Evolutionary conservation across 1,139 yeast species (phyloP).

Genomic region (Geotrichum phurueaensis): DNA sequence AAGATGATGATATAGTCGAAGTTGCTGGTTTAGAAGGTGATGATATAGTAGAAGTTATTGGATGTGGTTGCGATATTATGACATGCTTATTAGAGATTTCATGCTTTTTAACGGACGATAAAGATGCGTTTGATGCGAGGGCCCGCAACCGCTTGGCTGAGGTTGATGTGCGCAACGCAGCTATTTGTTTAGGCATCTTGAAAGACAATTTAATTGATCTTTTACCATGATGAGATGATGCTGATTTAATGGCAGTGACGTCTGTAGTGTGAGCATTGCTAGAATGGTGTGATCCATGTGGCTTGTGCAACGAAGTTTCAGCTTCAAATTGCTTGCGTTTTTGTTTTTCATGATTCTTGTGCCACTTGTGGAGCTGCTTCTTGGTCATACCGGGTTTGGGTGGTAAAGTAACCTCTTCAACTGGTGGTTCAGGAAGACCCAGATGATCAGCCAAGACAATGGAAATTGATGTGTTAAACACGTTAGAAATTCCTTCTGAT

Average conservation of each 20-base stretch:
- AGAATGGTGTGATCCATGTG: not conserved
- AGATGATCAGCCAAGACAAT: slow-evolving; percentile 23
- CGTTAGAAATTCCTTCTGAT: slow-evolving; percentile 58
- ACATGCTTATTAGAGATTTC: not conserved
- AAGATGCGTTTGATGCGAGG: not conserved
- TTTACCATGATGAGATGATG: not conserved
- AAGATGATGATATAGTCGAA: not conserved
- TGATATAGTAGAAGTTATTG: not conserved
- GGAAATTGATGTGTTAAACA: slow-evolving; percentile 47
- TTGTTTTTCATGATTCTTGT: slow-evolving; percentile 2
- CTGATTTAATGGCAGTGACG: not conserved
- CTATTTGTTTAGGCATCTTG: not conserved
- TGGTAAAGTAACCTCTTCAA: slow-evolving; percentile 6
- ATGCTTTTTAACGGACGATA: not conserved
- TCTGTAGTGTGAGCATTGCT: not conserved
- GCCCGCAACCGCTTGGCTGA: not conserved
- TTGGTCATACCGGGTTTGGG: slow-evolving; percentile 1
- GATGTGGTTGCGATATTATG: not conserved
- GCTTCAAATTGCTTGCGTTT: not conserved
- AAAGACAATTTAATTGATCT: slow-evolving; percentile 2
- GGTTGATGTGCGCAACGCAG: not conserved
- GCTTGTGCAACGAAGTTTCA: not conserved
- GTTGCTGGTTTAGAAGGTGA: not conserved
- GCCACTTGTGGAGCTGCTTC: slow-evolving; percentile 3
- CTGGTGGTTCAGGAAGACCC: slow-evolving; percentile 15